Evolutionary conservation across 2,329 filamentous ascomycete species (phyloP).

Genomic region (Colletotrichum acutatum): DNA sequence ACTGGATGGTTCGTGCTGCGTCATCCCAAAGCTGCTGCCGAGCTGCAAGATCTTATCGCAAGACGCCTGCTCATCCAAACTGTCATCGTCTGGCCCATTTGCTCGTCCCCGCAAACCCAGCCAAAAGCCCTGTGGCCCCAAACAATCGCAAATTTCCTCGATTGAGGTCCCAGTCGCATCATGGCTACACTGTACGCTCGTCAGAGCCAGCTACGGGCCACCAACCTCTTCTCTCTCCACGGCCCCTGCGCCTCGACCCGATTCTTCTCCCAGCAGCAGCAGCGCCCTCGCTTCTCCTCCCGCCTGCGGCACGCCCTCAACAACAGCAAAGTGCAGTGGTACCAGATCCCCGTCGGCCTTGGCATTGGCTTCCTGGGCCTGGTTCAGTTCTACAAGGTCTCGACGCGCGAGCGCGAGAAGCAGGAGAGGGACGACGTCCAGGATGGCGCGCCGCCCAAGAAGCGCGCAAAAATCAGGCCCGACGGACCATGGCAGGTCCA

Average conservation of each 20-base stretch:
- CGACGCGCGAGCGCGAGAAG: slow-evolving; percentile 64
- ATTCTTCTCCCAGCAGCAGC: slow-evolving; percentile 54
- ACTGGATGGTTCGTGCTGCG: slow-evolving; percentile 26
- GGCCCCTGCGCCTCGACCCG: slow-evolving; percentile 44
- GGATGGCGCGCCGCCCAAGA: slow-evolving; percentile 58
- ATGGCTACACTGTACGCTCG: slow-evolving; percentile 49
- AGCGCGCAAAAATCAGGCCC: slow-evolving; percentile 74
- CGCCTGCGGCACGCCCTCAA: slow-evolving; percentile 61
- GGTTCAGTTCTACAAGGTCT: slow-evolving; percentile 85
- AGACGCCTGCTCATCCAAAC: not conserved
- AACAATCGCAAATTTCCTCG: not conserved
- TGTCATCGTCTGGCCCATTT: slow-evolving; percentile 20
- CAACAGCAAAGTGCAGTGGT: slow-evolving; percentile 79
- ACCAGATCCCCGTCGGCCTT: slow-evolving; percentile 87
- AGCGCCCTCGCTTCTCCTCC: slow-evolving; percentile 61
- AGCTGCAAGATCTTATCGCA: slow-evolving; percentile 30
- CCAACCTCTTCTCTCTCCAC: slow-evolving; percentile 42
- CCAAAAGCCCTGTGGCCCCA: slow-evolving; percentile 8
- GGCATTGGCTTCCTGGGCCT: slow-evolving; percentile 87
- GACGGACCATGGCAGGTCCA: slow-evolving; percentile 94
- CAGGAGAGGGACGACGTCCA: slow-evolving; percentile 56
- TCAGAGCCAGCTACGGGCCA: slow-evolving; percentile 48
- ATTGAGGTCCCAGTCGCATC: slow-evolving; percentile 35
- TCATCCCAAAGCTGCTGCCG: slow-evolving; percentile 30
- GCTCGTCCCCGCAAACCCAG: slow-evolving; percentile 14